phyloP scores from a whole-genome alignment of 148 eudicot species.

The Pharnaceum exiguum region DNA sequence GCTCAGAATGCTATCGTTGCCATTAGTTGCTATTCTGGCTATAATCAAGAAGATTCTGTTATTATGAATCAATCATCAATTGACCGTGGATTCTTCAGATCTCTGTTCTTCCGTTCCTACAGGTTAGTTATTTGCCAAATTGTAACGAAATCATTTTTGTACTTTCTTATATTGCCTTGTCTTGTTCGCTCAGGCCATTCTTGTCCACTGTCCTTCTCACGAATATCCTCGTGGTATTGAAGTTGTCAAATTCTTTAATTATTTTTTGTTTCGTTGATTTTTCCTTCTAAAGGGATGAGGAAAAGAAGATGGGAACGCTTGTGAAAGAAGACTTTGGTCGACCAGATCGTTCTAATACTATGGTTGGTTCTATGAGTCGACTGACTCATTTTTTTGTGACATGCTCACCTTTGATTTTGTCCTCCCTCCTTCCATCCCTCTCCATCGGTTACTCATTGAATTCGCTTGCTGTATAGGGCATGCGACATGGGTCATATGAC shows the following conservation, averaged over 20 bases:
- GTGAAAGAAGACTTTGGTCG: constrained; percentile 92
- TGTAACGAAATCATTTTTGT: not conserved
- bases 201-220: not conserved
- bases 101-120: constrained; percentile 92
- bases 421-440: no score
- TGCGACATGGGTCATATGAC: constrained; percentile 98
- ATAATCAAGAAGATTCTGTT: constrained; percentile 97
- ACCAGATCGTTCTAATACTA: constrained; percentile 89
- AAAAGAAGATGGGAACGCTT: constrained; percentile 97
- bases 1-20: constrained; percentile 90
- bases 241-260: not conserved
- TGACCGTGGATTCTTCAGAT: constrained; percentile 95
- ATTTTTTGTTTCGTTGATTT: no score
- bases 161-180: not conserved
- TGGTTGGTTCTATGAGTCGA: constrained; percentile 37
- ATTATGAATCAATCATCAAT: constrained; percentile 97
- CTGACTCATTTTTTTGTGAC: not conserved
- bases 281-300: constrained; percentile 95
- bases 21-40: constrained; percentile 94
- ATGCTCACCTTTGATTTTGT: no score
- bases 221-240: not conserved
- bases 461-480: constrained; percentile 44
- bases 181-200: not conserved
- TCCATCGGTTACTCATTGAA: constrained; percentile 1
- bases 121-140: constrained; percentile 28